These are phyloP conservation scores for Leccinum variicolor DNA, from an alignment of 768 basidiomycete genomes.

Conservation along the genomic window DNA sequence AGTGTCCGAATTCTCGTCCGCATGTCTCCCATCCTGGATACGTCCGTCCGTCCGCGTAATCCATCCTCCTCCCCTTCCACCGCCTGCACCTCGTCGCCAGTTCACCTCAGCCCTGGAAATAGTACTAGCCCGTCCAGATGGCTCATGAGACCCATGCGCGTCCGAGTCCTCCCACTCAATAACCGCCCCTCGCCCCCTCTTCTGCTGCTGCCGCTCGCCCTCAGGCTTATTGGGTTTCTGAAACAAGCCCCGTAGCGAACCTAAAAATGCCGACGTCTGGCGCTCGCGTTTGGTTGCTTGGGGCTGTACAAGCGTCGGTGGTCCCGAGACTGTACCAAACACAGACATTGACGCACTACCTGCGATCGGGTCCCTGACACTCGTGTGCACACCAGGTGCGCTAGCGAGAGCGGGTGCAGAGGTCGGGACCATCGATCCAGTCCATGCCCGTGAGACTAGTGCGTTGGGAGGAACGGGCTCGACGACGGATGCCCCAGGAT, in stretches of 20 bases:
- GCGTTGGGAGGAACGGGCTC: not conserved
- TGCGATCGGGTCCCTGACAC: not conserved
- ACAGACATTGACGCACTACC: not conserved
- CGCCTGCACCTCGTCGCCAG: not conserved
- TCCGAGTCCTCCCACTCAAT: constrained; percentile 17
- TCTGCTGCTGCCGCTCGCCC: not conserved
- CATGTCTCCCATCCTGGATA: constrained; percentile 2
- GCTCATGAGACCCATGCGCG: not conserved
- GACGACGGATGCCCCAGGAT: not conserved
- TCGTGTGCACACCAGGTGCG: not conserved
- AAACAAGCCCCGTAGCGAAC: constrained; percentile 28
- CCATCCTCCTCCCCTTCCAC: constrained; percentile 13
- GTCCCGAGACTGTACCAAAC: not conserved
- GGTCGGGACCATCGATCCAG: not conserved
- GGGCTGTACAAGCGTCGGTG: not conserved
- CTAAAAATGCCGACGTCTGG: constrained; percentile 21
- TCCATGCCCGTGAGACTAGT: not conserved
- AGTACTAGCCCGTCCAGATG: not conserved
- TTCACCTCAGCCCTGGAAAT: not conserved
- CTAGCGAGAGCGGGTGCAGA: not conserved
- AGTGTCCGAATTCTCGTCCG: constrained; percentile 12
- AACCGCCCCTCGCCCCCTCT: not conserved
- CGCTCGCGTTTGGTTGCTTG: constrained; percentile 15
- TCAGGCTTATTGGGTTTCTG: constrained; percentile 13
- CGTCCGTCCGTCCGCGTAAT: constrained; percentile 29